These are phyloP conservation scores for Leccinellum albellum DNA, from an alignment of 768 basidiomycete species.

Conservation along the genomic window DNA sequence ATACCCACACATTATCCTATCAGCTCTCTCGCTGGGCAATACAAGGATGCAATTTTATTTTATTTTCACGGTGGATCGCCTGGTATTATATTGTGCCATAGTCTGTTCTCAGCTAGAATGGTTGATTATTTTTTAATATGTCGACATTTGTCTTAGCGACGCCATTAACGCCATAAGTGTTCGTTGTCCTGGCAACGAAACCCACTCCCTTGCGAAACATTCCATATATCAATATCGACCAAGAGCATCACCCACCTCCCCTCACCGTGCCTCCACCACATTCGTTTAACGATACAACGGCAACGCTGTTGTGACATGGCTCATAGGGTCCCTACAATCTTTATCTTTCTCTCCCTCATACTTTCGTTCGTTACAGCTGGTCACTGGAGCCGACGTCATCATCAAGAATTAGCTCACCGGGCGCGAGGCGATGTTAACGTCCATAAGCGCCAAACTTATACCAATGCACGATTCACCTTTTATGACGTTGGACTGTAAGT, in stretches of 20 bases:
- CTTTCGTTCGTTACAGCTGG: conserved; percentile 34
- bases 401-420: conserved; percentile 45
- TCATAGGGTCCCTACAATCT: conserved; percentile 25
- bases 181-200: conserved; percentile 18
- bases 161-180: too few species aligned
- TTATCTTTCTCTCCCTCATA: conserved; percentile 33
- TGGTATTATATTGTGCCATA: conserved; percentile 18
- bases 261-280: conserved; percentile 9
- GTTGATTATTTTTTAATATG: neutral
- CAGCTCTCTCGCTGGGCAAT: conserved; percentile 3
- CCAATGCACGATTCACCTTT: conserved; percentile 46
- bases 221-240: neutral
- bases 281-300: conserved; percentile 16
- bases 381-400: conserved; percentile 38
- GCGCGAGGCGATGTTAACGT: conserved; percentile 39
- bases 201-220: neutral
- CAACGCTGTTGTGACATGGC: conserved; percentile 13
- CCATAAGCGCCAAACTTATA: conserved; percentile 35
- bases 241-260: neutral
- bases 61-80: neutral
- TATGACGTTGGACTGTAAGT: conserved; percentile 54
- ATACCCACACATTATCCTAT: conserved; percentile 28
- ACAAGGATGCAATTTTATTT: conserved; percentile 6
- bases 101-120: neutral
- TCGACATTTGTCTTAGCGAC: conserved; percentile 8